Evolutionary conservation across 306 rosid species (phyloP).

Genomic region (Begonia fuchsioides): DNA sequence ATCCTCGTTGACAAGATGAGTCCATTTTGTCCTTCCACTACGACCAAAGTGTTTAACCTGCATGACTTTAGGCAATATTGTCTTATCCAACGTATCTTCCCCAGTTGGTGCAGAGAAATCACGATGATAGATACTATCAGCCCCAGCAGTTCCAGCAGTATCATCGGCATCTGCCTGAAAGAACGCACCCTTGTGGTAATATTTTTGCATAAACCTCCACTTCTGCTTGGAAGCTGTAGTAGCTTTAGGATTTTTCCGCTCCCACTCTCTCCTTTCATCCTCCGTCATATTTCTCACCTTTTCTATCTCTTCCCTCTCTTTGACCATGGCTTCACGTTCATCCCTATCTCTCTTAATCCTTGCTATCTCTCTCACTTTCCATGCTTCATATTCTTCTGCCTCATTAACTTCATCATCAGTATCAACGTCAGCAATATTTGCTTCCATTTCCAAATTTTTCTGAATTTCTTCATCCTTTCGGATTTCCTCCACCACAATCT

Average conservation of each 20-base stretch:
- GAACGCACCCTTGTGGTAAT: constrained; percentile 94
- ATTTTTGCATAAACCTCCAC: constrained; percentile 97
- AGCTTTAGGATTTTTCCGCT: constrained; percentile 79
- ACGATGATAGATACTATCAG: constrained; percentile 43
- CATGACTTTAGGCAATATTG: constrained; percentile 90
- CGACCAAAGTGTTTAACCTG: constrained; percentile 99
- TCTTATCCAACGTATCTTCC: constrained; percentile 95
- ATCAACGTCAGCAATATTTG: constrained; percentile 79
- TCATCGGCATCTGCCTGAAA: constrained; percentile 59
- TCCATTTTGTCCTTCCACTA: constrained; percentile 97
- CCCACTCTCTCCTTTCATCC: constrained; percentile 99
- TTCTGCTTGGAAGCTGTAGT: constrained; percentile 46
- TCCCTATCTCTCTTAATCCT: constrained; percentile 95
- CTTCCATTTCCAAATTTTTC: constrained; percentile 74
- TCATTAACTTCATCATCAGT: constrained; percentile 92
- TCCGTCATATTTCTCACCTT: constrained; percentile 88
- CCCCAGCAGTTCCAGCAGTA: constrained; percentile 32
- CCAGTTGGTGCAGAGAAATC: constrained; percentile 96
- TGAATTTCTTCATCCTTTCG: constrained; percentile 77
- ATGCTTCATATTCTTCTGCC: constrained; percentile 94
- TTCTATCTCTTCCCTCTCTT: constrained; percentile 86
- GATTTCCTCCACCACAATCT: constrained; percentile 87
- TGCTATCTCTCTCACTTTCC: constrained; percentile 88
- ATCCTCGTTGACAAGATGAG: constrained; percentile 94
- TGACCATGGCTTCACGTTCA: constrained; percentile 62